phyloP scores from a whole-genome alignment of 2,329 filamentous ascomycete species.

The Exophiala sp. region DNA sequence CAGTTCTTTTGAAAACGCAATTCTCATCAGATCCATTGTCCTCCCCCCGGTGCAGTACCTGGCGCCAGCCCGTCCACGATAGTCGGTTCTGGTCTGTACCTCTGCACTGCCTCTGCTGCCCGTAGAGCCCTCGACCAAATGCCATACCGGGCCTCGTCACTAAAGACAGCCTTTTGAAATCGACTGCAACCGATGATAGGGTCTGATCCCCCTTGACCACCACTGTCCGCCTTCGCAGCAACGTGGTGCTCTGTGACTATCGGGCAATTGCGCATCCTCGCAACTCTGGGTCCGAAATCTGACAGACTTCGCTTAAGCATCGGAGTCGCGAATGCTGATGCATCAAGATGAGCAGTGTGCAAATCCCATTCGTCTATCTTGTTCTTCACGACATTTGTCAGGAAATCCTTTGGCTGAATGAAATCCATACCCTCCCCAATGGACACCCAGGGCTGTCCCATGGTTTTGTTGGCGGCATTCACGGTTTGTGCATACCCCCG shows the following conservation, averaged over 20 bases:
- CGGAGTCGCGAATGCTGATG: neutral
- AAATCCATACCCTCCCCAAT: neutral
- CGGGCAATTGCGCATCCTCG: neutral
- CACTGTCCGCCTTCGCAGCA: neutral
- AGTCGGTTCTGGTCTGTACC: neutral
- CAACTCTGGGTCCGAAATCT: conserved; percentile 11
- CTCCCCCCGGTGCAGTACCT: conserved; percentile 19
- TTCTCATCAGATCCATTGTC: conserved; percentile 16
- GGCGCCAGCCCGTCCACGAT: neutral
- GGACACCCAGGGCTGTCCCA: neutral
- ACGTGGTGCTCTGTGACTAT: neutral
- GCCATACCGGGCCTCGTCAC: conserved; percentile 1
- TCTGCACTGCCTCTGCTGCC: conserved; percentile 1
- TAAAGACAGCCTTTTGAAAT: conserved; percentile 13
- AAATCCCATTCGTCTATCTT: conserved; percentile 24
- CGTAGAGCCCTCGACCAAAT: neutral
- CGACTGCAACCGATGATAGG: conserved; percentile 6
- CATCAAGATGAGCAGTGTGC: conserved; percentile 14
- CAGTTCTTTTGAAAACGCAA: neutral
- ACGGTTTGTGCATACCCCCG: neutral
- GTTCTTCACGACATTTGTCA: conserved; percentile 14
- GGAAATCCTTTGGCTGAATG: neutral
- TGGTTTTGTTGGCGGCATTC: neutral
- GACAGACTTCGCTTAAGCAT: conserved; percentile 15
- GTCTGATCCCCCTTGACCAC: neutral